A percentile compares a stretch with the other conserved stretches of the same genome.
phyloP scores from a whole-genome alignment of 148 eudicot species.

The Cornus kousa region DNA sequence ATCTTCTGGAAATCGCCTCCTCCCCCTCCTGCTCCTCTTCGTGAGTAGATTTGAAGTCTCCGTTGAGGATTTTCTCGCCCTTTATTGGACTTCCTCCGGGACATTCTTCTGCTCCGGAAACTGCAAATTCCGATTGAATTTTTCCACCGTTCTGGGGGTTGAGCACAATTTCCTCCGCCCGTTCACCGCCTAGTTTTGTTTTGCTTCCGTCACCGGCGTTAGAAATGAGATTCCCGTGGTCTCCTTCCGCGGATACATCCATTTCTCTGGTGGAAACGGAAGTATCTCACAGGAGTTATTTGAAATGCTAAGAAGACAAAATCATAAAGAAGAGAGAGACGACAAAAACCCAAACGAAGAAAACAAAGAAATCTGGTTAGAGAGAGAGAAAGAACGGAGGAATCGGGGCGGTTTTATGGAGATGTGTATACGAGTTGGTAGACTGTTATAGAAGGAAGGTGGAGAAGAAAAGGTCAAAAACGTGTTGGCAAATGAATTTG shows the following conservation, averaged over 20 bases:
- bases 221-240: conserved; percentile 3
- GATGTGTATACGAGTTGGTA: background rate
- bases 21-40: background rate
- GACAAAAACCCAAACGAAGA: conserved; percentile 9
- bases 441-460: background rate
- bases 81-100: background rate
- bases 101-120: background rate
- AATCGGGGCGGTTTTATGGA: conserved; percentile 13
- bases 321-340: conserved; percentile 2
- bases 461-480: background rate
- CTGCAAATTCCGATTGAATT: background rate
- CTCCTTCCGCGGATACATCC: conserved; percentile 14
- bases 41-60: background rate
- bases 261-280: conserved; percentile 14
- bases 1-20: background rate
- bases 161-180: background rate
- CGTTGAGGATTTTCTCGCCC: conserved; percentile 2
- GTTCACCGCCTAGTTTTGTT: background rate
- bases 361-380: background rate
- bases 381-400: conserved; percentile 17
- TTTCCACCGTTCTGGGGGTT: background rate
- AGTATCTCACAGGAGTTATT: background rate
- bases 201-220: background rate
- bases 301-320: background rate
- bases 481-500: background rate